Evolutionary conservation across 495 filamentous ascomycete species (phyloP), one percentile per base, ranked within the genome.

Genomic region (Recurvomyces mirabilis): DNA sequence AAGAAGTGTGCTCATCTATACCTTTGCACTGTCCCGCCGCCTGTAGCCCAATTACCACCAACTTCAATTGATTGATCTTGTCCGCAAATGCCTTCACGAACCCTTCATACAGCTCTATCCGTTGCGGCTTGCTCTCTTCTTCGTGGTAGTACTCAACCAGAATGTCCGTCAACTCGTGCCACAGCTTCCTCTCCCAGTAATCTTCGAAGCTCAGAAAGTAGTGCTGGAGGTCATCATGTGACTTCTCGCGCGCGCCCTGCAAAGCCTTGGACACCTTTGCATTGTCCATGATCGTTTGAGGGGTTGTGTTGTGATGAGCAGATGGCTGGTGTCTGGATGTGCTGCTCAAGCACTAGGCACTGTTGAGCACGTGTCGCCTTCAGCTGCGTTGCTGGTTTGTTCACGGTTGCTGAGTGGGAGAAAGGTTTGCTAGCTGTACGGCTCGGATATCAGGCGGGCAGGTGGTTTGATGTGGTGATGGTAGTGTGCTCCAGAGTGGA

Each of bases 61-160:
- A 82, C 72, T 94, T 94, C 32, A 96, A 77, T 68, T 95, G 87
- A 68, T 96, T 99, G 72, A 96, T 94, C 73, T 91, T 94, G 54
- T 93, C 86, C 45, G 86, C 82, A 60, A 99, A 99, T 65, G 81
- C 89, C 61, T 87, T 75, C 62, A 99, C 82, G 70, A 99, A 99
- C 57, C 75, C 79, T 64, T 89, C 83, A 72, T 87, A 99, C 63
- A 96, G 76, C 38, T 78, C 69, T 68, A 96, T 75, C 55, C 91
- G 78, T 64, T 93, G 86, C 31, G 77, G 72, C 30, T 74, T 81
- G 64, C 87, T 95, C 59, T 80, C 78, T 38, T 78, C 72, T 60
- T 80, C 61, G 48, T 81, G 77, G 72, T 95, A 98, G 70, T 87
- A 95, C 45, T 91, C 77, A 49, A 96, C 70, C 42, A 96, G 71